Conservation (phyloP, 2,329 filamentous ascomycete species). For the Balansia obtecta region DNA sequence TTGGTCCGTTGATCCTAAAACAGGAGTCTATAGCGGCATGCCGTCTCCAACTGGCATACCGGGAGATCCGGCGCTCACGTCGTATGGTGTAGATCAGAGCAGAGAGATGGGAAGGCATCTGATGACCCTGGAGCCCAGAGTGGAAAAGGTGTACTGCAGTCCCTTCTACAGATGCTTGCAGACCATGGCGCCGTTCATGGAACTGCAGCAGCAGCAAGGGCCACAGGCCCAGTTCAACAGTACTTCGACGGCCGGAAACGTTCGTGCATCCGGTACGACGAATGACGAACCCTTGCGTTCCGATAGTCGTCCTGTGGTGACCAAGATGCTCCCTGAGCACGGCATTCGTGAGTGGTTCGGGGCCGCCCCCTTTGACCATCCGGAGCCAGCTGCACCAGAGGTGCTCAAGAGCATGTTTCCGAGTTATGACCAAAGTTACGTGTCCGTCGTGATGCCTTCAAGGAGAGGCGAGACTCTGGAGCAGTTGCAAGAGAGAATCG, state of each 20-base stretch:
- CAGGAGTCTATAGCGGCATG: slow-evolving; percentile 65
- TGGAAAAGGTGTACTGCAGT: slow-evolving; percentile 70
- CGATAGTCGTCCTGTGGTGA: slow-evolving; percentile 6
- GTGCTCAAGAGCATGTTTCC: slow-evolving; percentile 58
- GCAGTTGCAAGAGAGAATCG: slow-evolving; percentile 69
- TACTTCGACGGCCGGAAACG: background rate
- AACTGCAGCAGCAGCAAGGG: slow-evolving; percentile 24
- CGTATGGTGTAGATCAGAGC: slow-evolving; percentile 76
- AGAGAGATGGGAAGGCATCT: slow-evolving; percentile 62
- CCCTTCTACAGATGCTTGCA: slow-evolving; percentile 83
- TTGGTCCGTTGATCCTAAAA: slow-evolving; percentile 73
- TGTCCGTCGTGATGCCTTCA: slow-evolving; percentile 53
- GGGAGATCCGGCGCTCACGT: slow-evolving; percentile 75
- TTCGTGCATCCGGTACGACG: background rate
- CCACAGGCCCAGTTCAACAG: background rate
- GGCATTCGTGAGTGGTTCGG: slow-evolving; percentile 84
- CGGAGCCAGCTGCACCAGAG: slow-evolving; percentile 54
- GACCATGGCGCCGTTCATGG: slow-evolving; percentile 61
- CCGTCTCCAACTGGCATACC: slow-evolving; percentile 78
- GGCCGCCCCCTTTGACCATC: slow-evolving; percentile 72
- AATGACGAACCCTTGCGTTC: background rate
- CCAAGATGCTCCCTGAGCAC: slow-evolving; percentile 40
- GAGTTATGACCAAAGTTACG: slow-evolving; percentile 43
- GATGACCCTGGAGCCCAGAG: slow-evolving; percentile 46
- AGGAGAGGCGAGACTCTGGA: slow-evolving; percentile 64